These are phyloP conservation scores for Cavenderia fasciculata DNA, from an alignment of 78 protist genomes.

Conservation along the genomic window DNA sequence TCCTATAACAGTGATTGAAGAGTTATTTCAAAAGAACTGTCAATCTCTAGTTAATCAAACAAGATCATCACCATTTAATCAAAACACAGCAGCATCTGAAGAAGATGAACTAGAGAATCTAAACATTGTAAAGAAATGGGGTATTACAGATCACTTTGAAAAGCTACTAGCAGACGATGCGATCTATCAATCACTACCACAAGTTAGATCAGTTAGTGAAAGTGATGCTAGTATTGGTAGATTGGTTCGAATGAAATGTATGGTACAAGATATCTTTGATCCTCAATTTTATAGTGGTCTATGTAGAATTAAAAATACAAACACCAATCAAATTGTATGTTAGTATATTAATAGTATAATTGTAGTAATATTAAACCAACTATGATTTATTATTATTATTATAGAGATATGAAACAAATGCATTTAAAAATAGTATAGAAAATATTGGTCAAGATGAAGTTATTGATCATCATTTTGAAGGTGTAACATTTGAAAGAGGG, in stretches of 20 bases:
- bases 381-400: not conserved
- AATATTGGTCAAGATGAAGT: conserved; percentile 15
- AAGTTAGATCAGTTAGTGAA: not conserved
- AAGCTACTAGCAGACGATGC: conserved; percentile 8
- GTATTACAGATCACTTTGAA: not conserved
- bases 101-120: conserved; percentile 6
- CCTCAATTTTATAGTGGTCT: conserved; percentile 37
- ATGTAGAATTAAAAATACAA: conserved; percentile 19
- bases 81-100: too few species aligned
- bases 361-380: not conserved
- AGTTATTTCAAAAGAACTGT: not conserved
- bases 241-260: conserved; percentile 35
- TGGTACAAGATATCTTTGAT: conserved; percentile 68
- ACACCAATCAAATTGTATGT: conserved; percentile 28
- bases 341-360: not conserved
- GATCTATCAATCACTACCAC: not conserved
- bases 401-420: conserved; percentile 44
- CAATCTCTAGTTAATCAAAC: too few species aligned
- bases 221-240: conserved; percentile 20
- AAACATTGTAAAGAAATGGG: not conserved
- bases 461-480: not conserved
- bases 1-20: not conserved
- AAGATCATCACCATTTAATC: too few species aligned
- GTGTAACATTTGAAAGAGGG: conserved; percentile 3
- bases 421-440: not conserved